A percentile compares a stretch with the other conserved stretches of the same genome.
These are phyloP conservation scores for Penicillium capsulatum DNA, from an alignment of 2,329 filamentous ascomycete genomes.

Conservation along the genomic window DNA sequence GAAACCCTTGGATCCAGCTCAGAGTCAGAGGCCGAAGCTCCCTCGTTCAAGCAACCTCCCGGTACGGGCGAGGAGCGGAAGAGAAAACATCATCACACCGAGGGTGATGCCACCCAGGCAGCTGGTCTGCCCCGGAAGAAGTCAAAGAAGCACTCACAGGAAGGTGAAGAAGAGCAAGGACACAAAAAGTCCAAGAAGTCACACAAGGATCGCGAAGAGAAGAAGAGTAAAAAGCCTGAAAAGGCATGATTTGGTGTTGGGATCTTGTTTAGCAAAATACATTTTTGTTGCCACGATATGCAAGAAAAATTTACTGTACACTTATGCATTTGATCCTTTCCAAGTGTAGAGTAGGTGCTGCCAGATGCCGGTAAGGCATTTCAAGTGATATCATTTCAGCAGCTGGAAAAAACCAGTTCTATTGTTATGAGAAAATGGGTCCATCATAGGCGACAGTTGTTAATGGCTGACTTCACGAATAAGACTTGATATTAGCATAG, in stretches of 20 bases:
- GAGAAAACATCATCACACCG: conserved; percentile 35
- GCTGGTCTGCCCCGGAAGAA: conserved; percentile 35
- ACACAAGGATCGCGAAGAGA: conserved; percentile 40
- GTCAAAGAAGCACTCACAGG: conserved; percentile 36
- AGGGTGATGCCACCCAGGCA: conserved; percentile 25
- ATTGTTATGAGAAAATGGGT: too few relatives aligned
- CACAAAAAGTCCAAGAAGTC: conserved; percentile 30
- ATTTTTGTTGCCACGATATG: conserved; percentile 19
- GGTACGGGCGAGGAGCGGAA: conserved; percentile 35
- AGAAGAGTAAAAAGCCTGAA: conserved; percentile 38
- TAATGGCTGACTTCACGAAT: conserved; percentile 2
- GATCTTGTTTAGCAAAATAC: conserved; percentile 15
- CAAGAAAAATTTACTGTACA: conserved; percentile 19
- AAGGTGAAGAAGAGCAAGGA: conserved; percentile 15
- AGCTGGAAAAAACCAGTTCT: too few relatives aligned
- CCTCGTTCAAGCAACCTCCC: conserved; percentile 31
- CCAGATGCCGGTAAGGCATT: too few relatives aligned
- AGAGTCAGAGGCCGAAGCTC: conserved; percentile 35
- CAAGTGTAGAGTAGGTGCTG: background rate
- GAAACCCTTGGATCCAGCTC: conserved; percentile 38
- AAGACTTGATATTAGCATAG: conserved; percentile 14
- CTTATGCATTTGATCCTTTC: conserved; percentile 3
- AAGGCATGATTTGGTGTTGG: conserved; percentile 29
- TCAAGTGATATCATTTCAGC: background rate
- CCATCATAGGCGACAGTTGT: too few relatives aligned